Conservation (phyloP, 1,139 yeast genomes). For the Blastobotrys buckinghamii region DNA sequence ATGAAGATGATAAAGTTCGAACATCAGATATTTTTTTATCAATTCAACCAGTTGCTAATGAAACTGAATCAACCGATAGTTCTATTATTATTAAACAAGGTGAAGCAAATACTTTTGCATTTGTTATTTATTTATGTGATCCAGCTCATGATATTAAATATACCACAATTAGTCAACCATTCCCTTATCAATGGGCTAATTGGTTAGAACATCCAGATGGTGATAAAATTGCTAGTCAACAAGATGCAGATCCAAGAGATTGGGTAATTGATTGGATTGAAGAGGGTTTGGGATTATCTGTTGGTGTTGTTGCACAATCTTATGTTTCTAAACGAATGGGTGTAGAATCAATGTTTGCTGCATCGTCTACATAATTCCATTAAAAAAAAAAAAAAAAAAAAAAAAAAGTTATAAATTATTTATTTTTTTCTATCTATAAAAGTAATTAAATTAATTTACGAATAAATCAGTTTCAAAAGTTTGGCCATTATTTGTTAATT, state of each 20-base stretch:
- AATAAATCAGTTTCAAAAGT: slow-evolving; percentile 17
- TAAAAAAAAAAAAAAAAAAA: neutral
- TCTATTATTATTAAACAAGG: slow-evolving; percentile 19
- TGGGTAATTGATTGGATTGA: slow-evolving; percentile 96
- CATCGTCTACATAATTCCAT: neutral
- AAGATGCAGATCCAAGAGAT: slow-evolving; percentile 70
- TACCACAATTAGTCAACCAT: slow-evolving; percentile 76
- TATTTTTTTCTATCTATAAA: neutral
- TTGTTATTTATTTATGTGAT: slow-evolving; percentile 71
- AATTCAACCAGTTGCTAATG: slow-evolving; percentile 54
- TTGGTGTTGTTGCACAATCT: slow-evolving; percentile 84
- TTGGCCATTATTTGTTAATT: slow-evolving; percentile 15
- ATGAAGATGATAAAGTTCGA: slow-evolving; percentile 31
- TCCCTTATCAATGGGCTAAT: slow-evolving; percentile 82
- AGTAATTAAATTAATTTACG: neutral
- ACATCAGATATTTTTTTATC: slow-evolving; percentile 71
- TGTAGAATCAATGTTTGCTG: slow-evolving; percentile 18
- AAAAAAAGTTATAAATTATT: neutral
- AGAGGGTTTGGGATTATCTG: slow-evolving; percentile 69
- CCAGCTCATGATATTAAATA: slow-evolving; percentile 69
- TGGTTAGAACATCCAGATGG: slow-evolving; percentile 54
- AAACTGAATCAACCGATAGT: slow-evolving; percentile 20
- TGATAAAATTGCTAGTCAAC: slow-evolving; percentile 34
- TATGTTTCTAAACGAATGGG: slow-evolving; percentile 95
- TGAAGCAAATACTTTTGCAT: slow-evolving; percentile 47